phyloP scores from a whole-genome alignment of 352 stramenopile genomes.

The Globisporangium irregulare region DNA sequence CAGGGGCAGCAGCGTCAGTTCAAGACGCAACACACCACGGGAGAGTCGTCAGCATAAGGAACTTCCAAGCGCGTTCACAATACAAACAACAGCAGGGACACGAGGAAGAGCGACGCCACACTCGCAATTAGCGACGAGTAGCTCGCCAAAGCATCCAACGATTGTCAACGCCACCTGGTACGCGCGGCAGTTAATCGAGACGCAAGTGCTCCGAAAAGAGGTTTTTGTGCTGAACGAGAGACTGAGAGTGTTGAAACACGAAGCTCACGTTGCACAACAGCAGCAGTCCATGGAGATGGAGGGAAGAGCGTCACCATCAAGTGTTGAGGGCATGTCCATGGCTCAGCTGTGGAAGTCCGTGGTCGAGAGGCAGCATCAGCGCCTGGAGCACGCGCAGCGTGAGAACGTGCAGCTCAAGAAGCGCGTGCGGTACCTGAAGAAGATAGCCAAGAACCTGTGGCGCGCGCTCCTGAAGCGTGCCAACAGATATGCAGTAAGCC shows the following conservation, averaged over 20 bases:
- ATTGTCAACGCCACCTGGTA: too few relatives aligned
- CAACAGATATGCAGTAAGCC: not conserved
- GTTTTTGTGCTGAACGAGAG: not conserved
- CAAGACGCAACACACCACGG: too few relatives aligned
- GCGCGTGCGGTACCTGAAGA: conserved; percentile 2
- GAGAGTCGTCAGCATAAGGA: too few relatives aligned
- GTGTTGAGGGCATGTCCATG: not conserved
- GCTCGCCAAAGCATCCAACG: too few relatives aligned
- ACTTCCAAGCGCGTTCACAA: not conserved
- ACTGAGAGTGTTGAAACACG: not conserved
- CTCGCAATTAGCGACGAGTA: too few relatives aligned
- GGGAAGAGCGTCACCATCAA: not conserved
- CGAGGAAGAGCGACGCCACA: too few relatives aligned
- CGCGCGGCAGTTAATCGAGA: not conserved
- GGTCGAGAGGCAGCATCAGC: not conserved
- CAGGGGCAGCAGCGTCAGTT: too few relatives aligned
- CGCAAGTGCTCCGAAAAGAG: not conserved
- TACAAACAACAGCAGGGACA: not conserved
- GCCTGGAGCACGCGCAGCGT: not conserved
- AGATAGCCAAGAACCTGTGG: not conserved
- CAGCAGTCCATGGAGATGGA: not conserved
- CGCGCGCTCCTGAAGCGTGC: not conserved
- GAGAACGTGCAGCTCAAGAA: not conserved
- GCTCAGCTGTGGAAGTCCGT: not conserved
- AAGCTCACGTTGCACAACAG: not conserved